phyloP scores from a whole-genome alignment of 176 grass and related monocot species.

The Luzula sylvatica region DNA sequence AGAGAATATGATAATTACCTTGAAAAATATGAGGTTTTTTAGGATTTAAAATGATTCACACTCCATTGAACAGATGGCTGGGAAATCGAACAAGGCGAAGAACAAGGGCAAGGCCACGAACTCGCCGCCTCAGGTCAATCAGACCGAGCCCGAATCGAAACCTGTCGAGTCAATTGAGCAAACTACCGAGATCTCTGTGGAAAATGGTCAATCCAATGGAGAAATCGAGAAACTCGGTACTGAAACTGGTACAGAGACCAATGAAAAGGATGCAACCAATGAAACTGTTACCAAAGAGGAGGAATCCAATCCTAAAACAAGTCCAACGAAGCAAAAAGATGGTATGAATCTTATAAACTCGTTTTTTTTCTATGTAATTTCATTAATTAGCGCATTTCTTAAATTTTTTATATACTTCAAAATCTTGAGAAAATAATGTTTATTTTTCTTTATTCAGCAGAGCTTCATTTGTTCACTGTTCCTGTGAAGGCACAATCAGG shows the following conservation, averaged over 20 bases:
- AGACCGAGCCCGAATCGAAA: conserved; percentile 26
- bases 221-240: conserved; percentile 4
- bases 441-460: conserved; percentile 39
- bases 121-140: neutral
- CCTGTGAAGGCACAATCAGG: conserved; percentile 71
- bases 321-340: conserved; percentile 16
- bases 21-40: neutral
- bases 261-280: neutral
- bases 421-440: neutral
- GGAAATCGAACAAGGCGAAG: conserved; percentile 72
- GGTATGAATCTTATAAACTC: conserved; percentile 4
- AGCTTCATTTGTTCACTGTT: conserved; percentile 75
- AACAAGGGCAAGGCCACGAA: conserved; percentile 49
- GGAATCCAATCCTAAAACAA: conserved; percentile 42
- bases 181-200: neutral
- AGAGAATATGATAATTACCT: too few species aligned
- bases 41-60: neutral
- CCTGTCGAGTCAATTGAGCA: neutral
- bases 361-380: neutral
- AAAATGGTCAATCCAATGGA: conserved; percentile 34
- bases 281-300: conserved; percentile 24
- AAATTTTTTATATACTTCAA: neutral
- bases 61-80: conserved; percentile 56
- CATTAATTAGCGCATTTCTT: neutral
- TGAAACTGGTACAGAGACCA: conserved; percentile 14